These are phyloP conservation scores for Cytospora leucostoma DNA, from an alignment of 2,329 filamentous ascomycete genomes.

Conservation along the genomic window DNA sequence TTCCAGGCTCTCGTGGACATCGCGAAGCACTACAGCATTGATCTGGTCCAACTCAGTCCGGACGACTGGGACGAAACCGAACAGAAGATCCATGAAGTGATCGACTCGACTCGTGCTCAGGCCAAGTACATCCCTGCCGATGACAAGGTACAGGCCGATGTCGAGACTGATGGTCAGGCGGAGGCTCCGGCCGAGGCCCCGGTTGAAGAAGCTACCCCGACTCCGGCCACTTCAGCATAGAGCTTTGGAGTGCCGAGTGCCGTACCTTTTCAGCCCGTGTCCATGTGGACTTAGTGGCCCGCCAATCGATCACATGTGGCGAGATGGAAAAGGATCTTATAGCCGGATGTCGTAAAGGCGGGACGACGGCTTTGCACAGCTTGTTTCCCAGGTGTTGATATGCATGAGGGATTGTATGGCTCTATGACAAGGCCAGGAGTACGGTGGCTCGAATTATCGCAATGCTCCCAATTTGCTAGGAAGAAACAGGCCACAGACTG, in stretches of 20 bases:
- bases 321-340: neutral
- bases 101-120: constrained; percentile 68
- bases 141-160: constrained; percentile 22
- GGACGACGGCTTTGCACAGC: neutral
- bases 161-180: constrained; percentile 5
- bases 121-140: constrained; percentile 50
- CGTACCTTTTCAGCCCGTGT: neutral
- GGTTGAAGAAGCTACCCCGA: constrained; percentile 3
- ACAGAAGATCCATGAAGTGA: constrained; percentile 75
- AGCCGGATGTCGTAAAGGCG: neutral
- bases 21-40: constrained; percentile 74
- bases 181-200: constrained; percentile 3
- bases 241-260: constrained; percentile 21
- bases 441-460: neutral
- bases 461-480: neutral
- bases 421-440: neutral
- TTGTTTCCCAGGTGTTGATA: neutral
- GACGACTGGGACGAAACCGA: constrained; percentile 92
- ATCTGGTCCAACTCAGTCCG: constrained; percentile 78
- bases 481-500: neutral
- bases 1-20: constrained; percentile 81
- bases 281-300: neutral
- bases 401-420: neutral
- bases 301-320: neutral
- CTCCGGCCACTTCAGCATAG: constrained; percentile 19